Evolutionary conservation across 163 green algal genomes (phyloP), one percentile per base, ranked within the genome.

Genomic region (Chlamydomonas reinhardtii): DNA sequence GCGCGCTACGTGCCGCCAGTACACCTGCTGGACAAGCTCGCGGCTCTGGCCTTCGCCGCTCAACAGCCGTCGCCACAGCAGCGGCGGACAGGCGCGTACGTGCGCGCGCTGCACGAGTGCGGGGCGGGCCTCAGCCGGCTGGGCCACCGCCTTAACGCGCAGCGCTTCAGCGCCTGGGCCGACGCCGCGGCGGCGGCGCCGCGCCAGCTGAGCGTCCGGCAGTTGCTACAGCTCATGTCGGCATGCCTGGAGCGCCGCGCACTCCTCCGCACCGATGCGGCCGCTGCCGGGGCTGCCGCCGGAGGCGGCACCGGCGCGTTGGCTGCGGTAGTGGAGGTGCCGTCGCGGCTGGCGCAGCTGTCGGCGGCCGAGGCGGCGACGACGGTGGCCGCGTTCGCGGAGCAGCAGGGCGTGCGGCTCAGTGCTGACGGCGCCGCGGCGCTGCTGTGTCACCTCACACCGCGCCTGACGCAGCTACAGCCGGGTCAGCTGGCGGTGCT

Each of bases 141-240:
- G 69, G 69, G 80, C 54, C 73, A 5, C 48, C 56, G 70, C 2
- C 80, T 79, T 16, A 79, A 79, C 69, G 75, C 25, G 29, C 61
- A 54, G 34, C 80, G 79, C 56, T 73, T 86, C 17, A 52, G 56
- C 25, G 19, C 48, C 31, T 86, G 80, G 80, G 80, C 52, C 34
- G 80, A 64, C 22, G 56, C 70, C 2, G 80, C 73, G 32, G 54
- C 70, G 32, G 48, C 48, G 14, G 31, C 52, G 2, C 70, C 80
- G 68, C 31, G 9, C 20, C 54, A 56, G 15, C 70, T 86, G 27
- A 34, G 17, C 27, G 34, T 54, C 35, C 4, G 34, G 4, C 56
- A 79, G 70, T 27, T 86, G 34, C 34, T 48, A 56, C 16, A 52
- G 70, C 70, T 86, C 66, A n/a, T 86, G 80, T 29, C 25, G 17